Percentiles rank a stretch among this genome's conserved stretches.
These are phyloP conservation scores for Picea abies DNA, from an alignment of 83 land plant genomes.

Conservation along the genomic window DNA sequence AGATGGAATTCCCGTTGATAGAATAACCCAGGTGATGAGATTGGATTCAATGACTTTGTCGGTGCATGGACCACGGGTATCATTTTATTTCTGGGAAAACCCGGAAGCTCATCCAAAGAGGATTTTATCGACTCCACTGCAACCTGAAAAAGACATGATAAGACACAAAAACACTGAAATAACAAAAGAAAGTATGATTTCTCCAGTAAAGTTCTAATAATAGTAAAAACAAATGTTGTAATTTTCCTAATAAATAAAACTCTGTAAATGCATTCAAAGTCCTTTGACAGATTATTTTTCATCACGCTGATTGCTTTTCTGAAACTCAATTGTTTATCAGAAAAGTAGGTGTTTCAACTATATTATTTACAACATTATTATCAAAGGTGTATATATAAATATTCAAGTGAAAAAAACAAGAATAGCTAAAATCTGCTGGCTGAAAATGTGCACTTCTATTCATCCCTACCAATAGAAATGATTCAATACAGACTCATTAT, in stretches of 20 bases:
- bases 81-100: too few species aligned
- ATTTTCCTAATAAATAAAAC: background rate
- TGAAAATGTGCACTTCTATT: background rate
- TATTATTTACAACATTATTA: background rate
- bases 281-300: background rate
- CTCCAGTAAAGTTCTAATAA: background rate
- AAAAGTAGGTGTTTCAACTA: background rate
- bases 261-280: background rate
- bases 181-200: conserved; percentile 2
- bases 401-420: background rate
- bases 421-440: background rate
- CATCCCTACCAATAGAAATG: too few species aligned
- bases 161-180: conserved; percentile 8
- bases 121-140: conserved; percentile 86
- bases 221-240: background rate
- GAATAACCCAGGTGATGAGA: too few species aligned
- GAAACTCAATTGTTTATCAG: background rate
- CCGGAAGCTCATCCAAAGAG: conserved; percentile 74
- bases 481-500: too few species aligned
- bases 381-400: background rate
- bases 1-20: too few species aligned
- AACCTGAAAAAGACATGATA: conserved; percentile 45
- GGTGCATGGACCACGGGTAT: too few species aligned
- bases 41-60: too few species aligned
- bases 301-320: background rate